Evolutionary conservation across 371 early-diverging fungal species (phyloP), one percentile per base, ranked within the genome.

Genomic region (Homolaphlyctis polyrhiza): DNA sequence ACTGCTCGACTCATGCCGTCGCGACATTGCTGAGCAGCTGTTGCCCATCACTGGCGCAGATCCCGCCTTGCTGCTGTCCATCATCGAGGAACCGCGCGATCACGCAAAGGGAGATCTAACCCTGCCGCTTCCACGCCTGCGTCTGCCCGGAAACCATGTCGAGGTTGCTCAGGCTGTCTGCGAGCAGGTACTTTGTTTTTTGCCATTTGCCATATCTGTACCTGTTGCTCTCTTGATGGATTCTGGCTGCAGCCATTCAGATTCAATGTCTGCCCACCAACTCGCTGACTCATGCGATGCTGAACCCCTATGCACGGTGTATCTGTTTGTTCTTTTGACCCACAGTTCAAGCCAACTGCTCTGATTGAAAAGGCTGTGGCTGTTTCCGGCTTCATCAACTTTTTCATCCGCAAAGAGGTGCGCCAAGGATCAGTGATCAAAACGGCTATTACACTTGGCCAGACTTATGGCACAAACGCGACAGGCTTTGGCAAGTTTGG

Each of bases 301-400:
- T n/a, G n/a, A n/a, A n/a, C n/a, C n/a, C n/a, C n/a, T n/a, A n/a
- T n/a, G n/a, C n/a, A n/a, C 36, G 62, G 36, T 29, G n/a, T 1
- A 52, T 49, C 52, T 57, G 43, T 25, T 43, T 11, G 11, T 14
- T 29, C 8, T 3, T 27, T 47, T 23, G 21, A 23, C 52, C 61
- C 32, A 33, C 69, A 88, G 79, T 89, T 93, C 71, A 69, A 72
- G 47, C 60, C 80, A 34, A 86, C 86, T 73, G 81, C 86, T 18
- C 78, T 79, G 55, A 78, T 93, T 50, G 66, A 74, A 2, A 73
- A 65, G 16, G 85, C 78, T n/a, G 71, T 77, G 32, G 81, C 88
- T 52, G 75, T 80, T 35, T 94, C 94, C 25, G 90, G 91, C 45
- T 96, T 92, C 76, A 67, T 94, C 63, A 93, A 93, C 84, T 92